Percentiles rank a stretch among this genome's conserved stretches.
phyloP scores from a whole-genome alignment of 2,329 filamentous ascomycete species.

The Pseudogymnoascus sp. region DNA sequence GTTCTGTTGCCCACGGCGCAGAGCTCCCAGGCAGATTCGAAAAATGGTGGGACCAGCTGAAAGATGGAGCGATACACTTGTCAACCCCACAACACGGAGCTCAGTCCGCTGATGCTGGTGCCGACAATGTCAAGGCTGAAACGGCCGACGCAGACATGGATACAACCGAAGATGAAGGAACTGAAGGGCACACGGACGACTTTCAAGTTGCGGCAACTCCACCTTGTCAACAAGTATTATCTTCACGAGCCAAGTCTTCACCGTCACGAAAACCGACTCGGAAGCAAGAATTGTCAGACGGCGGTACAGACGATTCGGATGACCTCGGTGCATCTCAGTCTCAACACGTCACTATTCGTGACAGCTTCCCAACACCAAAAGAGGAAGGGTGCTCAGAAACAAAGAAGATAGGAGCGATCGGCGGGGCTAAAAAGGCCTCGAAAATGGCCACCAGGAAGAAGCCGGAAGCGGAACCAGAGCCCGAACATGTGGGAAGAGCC shows the following conservation, averaged over 20 bases:
- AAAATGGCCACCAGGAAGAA: slow-evolving; percentile 20
- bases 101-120: background rate
- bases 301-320: slow-evolving; percentile 22
- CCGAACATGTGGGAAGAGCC: background rate
- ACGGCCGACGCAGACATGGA: background rate
- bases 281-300: slow-evolving; percentile 9
- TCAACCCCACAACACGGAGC: slow-evolving; percentile 8
- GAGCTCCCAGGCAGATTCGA: slow-evolving; percentile 8
- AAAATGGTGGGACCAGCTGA: slow-evolving; percentile 25
- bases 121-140: slow-evolving; percentile 8
- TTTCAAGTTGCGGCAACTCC: slow-evolving; percentile 29
- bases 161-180: slow-evolving; percentile 3
- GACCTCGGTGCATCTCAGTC: slow-evolving; percentile 21
- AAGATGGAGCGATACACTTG: slow-evolving; percentile 17
- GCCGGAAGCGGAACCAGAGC: slow-evolving; percentile 2
- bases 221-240: slow-evolving; percentile 13
- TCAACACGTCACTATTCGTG: slow-evolving; percentile 22
- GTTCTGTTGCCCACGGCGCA: background rate
- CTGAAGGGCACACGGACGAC: slow-evolving; percentile 20
- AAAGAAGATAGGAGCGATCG: slow-evolving; percentile 14
- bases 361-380: slow-evolving; percentile 22
- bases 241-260: background rate
- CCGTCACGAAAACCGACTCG: background rate
- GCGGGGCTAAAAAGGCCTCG: slow-evolving; percentile 13
- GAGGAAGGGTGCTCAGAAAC: background rate